Conservation (phyloP, 2,329 filamentous ascomycete genomes). For the Chaetomium strumarium region DNA sequence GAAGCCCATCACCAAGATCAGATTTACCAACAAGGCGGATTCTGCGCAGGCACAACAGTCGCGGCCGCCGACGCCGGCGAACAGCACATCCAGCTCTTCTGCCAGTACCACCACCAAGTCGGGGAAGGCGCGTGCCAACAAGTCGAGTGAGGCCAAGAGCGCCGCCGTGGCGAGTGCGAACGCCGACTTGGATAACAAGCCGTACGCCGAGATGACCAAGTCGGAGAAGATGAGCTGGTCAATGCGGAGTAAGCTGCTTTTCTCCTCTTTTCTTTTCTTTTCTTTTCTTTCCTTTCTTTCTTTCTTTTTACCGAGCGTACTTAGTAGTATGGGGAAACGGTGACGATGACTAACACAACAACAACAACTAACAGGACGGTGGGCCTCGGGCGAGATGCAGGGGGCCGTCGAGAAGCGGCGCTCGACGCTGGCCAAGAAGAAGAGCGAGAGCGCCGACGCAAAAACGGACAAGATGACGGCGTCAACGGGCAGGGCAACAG, state of each 20-base stretch:
- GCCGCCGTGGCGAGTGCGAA: background rate
- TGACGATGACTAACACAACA: conserved; percentile 14
- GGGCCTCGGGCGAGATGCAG: conserved; percentile 27
- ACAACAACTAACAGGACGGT: conserved; percentile 24
- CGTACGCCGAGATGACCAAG: conserved; percentile 57
- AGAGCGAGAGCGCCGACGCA: conserved; percentile 18
- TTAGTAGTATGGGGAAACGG: no score
- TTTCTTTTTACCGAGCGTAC: background rate
- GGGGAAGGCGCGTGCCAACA: conserved; percentile 14
- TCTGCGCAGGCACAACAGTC: conserved; percentile 14
- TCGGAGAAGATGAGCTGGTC: conserved; percentile 61
- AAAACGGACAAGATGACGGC: no score
- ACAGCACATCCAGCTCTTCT: conserved; percentile 8
- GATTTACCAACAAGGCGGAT: conserved; percentile 21
- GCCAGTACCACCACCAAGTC: conserved; percentile 12
- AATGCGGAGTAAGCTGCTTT: conserved; percentile 52
- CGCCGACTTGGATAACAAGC: conserved; percentile 36
- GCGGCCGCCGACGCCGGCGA: conserved; percentile 17
- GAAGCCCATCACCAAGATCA: conserved; percentile 26
- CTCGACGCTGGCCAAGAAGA: conserved; percentile 25
- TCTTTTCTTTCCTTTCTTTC: no score
- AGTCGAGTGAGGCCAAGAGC: conserved; percentile 6
- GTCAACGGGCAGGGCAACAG: no score
- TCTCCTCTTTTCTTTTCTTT: background rate
- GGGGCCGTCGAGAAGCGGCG: conserved; percentile 26